Percentiles rank a stretch among this genome's conserved stretches.
These are phyloP conservation scores for Penicillium sp. DNA, from an alignment of 2,329 filamentous ascomycete genomes.

Conservation along the genomic window DNA sequence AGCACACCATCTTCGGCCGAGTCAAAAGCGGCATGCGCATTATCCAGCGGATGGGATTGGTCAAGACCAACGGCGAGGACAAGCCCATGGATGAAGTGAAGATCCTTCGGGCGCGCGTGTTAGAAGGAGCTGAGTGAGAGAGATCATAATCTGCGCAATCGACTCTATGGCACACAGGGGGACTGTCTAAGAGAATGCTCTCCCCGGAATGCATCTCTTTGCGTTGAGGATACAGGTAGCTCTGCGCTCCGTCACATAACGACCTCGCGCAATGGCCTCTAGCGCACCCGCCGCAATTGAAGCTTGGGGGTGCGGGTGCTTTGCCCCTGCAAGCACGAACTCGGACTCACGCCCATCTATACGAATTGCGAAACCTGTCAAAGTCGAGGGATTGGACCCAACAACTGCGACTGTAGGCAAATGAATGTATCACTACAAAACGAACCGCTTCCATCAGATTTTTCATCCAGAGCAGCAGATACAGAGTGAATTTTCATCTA, in stretches of 20 bases:
- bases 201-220: background rate
- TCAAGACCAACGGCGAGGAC: conserved; percentile 80
- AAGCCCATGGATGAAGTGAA: conserved; percentile 77
- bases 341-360: conserved; percentile 6
- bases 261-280: background rate
- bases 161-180: background rate
- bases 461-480: conserved; percentile 80
- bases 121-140: conserved; percentile 51
- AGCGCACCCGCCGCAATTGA: conserved; percentile 1
- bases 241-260: background rate
- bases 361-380: conserved; percentile 6
- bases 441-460: conserved; percentile 77
- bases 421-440: conserved; percentile 68
- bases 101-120: conserved; percentile 69
- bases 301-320: background rate
- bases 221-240: conserved; percentile 1
- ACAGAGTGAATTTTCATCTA: conserved; percentile 69
- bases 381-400: conserved; percentile 5
- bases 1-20: conserved; percentile 93
- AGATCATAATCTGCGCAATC: background rate
- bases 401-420: conserved; percentile 18
- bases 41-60: conserved; percentile 83
- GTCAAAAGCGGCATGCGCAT: conserved; percentile 79
- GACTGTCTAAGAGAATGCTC: background rate
- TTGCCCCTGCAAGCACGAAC: conserved; percentile 1